Base-by-base conservation (phyloP, 306 rosid genomes). In the Betula pendula region DNA sequence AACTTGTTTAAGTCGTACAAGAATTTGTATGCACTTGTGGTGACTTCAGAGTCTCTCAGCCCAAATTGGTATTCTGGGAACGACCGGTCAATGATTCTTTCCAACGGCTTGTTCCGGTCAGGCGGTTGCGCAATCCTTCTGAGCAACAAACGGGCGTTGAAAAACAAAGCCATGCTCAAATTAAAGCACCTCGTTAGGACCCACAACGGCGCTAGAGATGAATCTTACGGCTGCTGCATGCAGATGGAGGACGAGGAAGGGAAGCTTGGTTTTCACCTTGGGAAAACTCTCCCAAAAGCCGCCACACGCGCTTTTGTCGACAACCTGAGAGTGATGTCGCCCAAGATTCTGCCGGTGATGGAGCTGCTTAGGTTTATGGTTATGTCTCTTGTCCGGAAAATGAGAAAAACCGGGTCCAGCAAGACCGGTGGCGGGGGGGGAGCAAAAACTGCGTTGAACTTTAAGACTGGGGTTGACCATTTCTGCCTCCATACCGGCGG, bases 401-500 rank as follows among this genome's bases (percentile, higher is more conserved):
- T 85, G n/a, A 78, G 27, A 11, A 73, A 16, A 68, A 71, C 44
- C 7, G 42, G 42, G 8, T 38, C 80, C 1, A 58, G 51, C 75
- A 35, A 73, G 22, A 25, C 66, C 10, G 27, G n/a, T n/a, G n/a
- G n/a, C n/a, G n/a, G n/a, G n/a, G n/a, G 62, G 40, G 71, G 35
- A 17, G 71, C 65, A 22, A 88, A 87, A 68, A 73, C 95, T 2
- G 82, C 81, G 1, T 35, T 90, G 63, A 88, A 92, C 50, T 89
- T 92, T 79, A 85, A 72, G 44, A 82, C 89, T 0, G 97, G 93
- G 2, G 96, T 92, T 0, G 94, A 94, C 35, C 98, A 94, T 77
- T 92, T 94, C 45, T 92, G 97, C 63, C 53, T 94, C 0, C 98
- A 94, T 79, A 89, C 98, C 0, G 97, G 98, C 2, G 98, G 98